phyloP scores from a whole-genome alignment of 129 eudicot genomes.

The Tagetes patula region DNA sequence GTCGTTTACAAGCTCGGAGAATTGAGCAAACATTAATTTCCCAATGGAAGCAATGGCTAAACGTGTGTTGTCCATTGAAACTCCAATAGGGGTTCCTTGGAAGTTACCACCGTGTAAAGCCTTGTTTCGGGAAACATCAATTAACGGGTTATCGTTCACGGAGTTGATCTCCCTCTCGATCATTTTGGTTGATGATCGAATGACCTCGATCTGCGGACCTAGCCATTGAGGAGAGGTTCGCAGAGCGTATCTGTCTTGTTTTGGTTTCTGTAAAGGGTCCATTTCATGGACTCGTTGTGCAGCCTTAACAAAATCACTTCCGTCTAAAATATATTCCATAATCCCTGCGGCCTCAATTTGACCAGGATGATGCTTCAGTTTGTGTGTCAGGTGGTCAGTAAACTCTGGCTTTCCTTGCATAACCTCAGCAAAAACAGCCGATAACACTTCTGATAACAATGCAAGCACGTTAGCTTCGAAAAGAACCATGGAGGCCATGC shows the following conservation, averaged over 20 bases:
- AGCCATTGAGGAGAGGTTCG: slow-evolving; percentile 89
- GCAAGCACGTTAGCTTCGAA: slow-evolving; percentile 71
- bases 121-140: slow-evolving; percentile 78
- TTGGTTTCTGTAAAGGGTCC: slow-evolving; percentile 78
- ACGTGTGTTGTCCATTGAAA: slow-evolving; percentile 81
- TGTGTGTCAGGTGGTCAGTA: slow-evolving; percentile 81
- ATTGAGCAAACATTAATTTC: slow-evolving; percentile 77
- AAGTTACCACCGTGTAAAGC: slow-evolving; percentile 86
- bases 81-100: slow-evolving; percentile 87
- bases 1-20: slow-evolving; percentile 78
- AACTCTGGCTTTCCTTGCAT: slow-evolving; percentile 93
- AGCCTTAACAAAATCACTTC: slow-evolving; percentile 62
- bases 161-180: slow-evolving; percentile 87
- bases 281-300: slow-evolving; percentile 62
- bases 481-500: slow-evolving; percentile 77
- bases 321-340: slow-evolving; percentile 83
- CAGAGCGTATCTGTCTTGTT: slow-evolving; percentile 75
- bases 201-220: slow-evolving; percentile 80
- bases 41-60: slow-evolving; percentile 74
- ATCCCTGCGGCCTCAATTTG: slow-evolving; percentile 91
- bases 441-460: slow-evolving; percentile 60
- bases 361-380: slow-evolving; percentile 83
- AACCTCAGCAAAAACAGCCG: slow-evolving; percentile 87
- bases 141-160: slow-evolving; percentile 84
- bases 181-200: slow-evolving; percentile 68